A percentile compares a stretch with the other conserved stretches of the same genome.
These are phyloP conservation scores for Oryza officinalis DNA, from an alignment of 176 grass and related monocot genomes.

Conservation along the genomic window DNA sequence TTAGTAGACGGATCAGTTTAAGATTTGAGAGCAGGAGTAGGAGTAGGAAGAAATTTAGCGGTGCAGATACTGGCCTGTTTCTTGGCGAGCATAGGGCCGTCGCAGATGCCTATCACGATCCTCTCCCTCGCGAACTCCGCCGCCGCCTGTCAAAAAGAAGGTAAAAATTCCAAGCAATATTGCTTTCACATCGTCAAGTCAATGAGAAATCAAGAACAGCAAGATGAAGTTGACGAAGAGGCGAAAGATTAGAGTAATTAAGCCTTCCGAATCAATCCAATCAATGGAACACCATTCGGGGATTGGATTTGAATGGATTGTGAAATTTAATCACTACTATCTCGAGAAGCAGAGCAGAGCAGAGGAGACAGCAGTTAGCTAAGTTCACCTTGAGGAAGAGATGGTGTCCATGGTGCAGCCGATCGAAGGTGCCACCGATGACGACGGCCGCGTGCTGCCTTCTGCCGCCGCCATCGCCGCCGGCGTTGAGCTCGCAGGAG, in stretches of 20 bases:
- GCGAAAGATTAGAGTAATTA: too few relatives aligned
- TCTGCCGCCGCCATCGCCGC: background rate
- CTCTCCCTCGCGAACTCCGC: conserved; percentile 67
- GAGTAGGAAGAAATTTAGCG: background rate
- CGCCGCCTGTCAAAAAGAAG: conserved; percentile 48
- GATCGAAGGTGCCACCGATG: conserved; percentile 92
- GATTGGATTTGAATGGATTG: background rate
- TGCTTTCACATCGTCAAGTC: background rate
- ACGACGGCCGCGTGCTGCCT: conserved; percentile 53
- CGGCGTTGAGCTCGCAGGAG: background rate
- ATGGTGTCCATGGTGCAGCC: conserved; percentile 81
- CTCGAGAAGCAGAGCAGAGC: background rate
- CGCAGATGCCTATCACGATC: conserved; percentile 84
- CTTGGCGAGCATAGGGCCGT: conserved; percentile 92
- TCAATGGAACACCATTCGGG: background rate
- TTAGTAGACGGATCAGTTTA: background rate
- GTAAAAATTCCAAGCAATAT: background rate
- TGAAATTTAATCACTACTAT: background rate
- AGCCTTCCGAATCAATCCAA: background rate
- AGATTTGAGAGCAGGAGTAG: background rate
- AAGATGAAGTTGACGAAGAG: too few relatives aligned
- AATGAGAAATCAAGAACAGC: background rate
- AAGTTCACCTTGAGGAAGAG: conserved; percentile 68
- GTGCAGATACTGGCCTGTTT: conserved; percentile 54
- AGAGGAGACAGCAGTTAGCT: background rate